phyloP scores from a whole-genome alignment of 129 eudicot species.

The Calendula officinalis region DNA sequence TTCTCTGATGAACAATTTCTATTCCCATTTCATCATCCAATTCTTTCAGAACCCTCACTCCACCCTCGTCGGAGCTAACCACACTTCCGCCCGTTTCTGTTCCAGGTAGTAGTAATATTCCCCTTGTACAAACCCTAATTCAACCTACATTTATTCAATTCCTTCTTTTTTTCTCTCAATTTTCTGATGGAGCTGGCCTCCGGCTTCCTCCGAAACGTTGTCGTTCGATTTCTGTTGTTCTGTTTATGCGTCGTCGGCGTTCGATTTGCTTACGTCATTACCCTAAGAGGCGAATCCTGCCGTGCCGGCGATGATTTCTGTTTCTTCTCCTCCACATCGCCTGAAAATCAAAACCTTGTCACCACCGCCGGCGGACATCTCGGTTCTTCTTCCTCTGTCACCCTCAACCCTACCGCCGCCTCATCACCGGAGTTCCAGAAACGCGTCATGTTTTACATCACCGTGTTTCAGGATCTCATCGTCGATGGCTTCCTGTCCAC shows the following conservation, averaged over 20 bases:
- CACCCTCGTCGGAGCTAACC: conserved; percentile 85
- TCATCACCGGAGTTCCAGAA: conserved; percentile 44
- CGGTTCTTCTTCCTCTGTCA: conserved; percentile 35
- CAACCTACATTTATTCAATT: neutral
- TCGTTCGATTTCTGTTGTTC: conserved; percentile 48
- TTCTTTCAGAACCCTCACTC: conserved; percentile 16
- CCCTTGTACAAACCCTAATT: neutral
- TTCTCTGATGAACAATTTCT: neutral
- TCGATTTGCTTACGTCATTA: conserved; percentile 76
- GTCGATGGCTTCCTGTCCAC: conserved; percentile 58
- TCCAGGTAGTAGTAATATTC: conserved; percentile 36
- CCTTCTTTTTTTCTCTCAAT: neutral
- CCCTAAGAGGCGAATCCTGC: conserved; percentile 75
- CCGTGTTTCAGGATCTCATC: conserved; percentile 72
- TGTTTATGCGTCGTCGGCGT: conserved; percentile 52
- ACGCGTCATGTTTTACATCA: conserved; percentile 49
- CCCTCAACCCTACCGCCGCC: conserved; percentile 21
- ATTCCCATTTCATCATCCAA: conserved; percentile 12
- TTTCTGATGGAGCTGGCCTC: conserved; percentile 42
- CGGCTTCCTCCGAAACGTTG: conserved; percentile 51
- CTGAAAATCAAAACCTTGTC: conserved; percentile 46
- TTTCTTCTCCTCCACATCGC: conserved; percentile 58
- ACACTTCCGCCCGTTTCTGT: conserved; percentile 93
- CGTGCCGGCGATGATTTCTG: conserved; percentile 71
- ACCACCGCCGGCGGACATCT: conserved; percentile 25